Evolutionary conservation across 1,139 yeast species (phyloP), one percentile per base, ranked within the genome.

Genomic region (Pichia sp.): DNA sequence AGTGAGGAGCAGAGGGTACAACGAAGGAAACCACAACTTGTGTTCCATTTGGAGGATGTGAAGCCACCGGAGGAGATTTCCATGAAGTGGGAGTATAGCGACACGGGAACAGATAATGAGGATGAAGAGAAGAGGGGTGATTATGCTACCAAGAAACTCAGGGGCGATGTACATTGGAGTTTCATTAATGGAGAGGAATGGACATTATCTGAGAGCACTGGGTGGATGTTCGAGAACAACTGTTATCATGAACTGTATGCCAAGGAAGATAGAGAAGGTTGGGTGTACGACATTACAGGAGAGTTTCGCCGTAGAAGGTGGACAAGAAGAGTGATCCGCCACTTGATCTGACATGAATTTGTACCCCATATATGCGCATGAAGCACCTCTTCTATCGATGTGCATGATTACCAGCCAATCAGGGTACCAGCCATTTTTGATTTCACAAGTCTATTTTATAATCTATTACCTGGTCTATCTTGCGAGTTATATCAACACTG

Each of bases 21-120:
- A 5, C 77, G 79, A 30, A 72, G 69, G 39, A 64, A 70, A 6
- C 96, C 96, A 1, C 65, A 69, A 1, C 94, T 94, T 0, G 77
- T 77, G 0, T 60, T 66, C 21, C 62, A 63, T 23, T 52, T 87
- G 23, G 63, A 67, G 1, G 74, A 75, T 24, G 73, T 87, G 1
- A 52, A 56, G 23, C 79, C 94, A 1, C 94, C 95, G 0, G 33
- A 41, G 4, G 59, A n/a, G n/a, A n/a, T n/a, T n/a, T n/a, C n/a
- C n/a, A n/a, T n/a, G n/a, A n/a, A n/a, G n/a, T n/a, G n/a, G n/a
- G n/a, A n/a, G n/a, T n/a, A n/a, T n/a, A n/a, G n/a, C n/a, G n/a
- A n/a, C n/a, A n/a, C n/a, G n/a, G n/a, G n/a, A n/a, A n/a, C n/a
- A n/a, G n/a, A n/a, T n/a, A n/a, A n/a, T n/a, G n/a, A n/a, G n/a